A percentile compares a stretch with the other conserved stretches of the same genome.
Conservation (phyloP, 2,329 filamentous ascomycete genomes). For the Cadophora luteo-olivacea region DNA sequence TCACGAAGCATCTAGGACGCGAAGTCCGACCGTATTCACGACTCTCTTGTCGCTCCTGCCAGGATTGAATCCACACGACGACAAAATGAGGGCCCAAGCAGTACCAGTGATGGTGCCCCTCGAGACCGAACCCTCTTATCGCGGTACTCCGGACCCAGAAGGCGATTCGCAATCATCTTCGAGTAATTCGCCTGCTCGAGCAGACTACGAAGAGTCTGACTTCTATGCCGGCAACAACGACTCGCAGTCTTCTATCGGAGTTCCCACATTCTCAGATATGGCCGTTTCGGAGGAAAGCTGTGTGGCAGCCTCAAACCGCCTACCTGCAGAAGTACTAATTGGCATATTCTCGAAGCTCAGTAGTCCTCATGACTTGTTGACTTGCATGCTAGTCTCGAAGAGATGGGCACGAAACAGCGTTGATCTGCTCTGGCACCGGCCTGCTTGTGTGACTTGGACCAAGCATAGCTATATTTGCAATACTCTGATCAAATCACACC, state of each 20-base stretch:
- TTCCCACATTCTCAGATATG: slow-evolving; percentile 78
- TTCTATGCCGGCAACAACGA: slow-evolving; percentile 91
- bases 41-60: slow-evolving; percentile 7
- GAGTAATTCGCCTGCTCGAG: slow-evolving; percentile 75
- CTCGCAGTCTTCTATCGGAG: slow-evolving; percentile 88
- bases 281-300: slow-evolving; percentile 72
- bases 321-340: slow-evolving; percentile 95
- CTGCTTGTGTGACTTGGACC: slow-evolving; percentile 85
- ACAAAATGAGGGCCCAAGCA: slow-evolving; percentile 39
- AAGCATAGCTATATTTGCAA: slow-evolving; percentile 82
- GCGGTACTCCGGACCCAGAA: slow-evolving; percentile 40
- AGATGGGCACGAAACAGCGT: slow-evolving; percentile 93
- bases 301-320: slow-evolving; percentile 78
- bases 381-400: slow-evolving; percentile 93
- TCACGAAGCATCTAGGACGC: not conserved
- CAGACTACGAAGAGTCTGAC: slow-evolving; percentile 90
- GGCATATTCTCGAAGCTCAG: slow-evolving; percentile 86
- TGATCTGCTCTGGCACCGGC: slow-evolving; percentile 92
- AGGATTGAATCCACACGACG: not conserved
- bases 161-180: slow-evolving; percentile 53
- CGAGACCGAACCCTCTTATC: slow-evolving; percentile 36
- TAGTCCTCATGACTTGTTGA: slow-evolving; percentile 76
- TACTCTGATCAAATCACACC: slow-evolving; percentile 73
- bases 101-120: slow-evolving; percentile 37
- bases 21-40: slow-evolving; percentile 9